phyloP scores from a whole-genome alignment of 768 basidiomycete species.

The Leucocoprinus birnbaumii region DNA sequence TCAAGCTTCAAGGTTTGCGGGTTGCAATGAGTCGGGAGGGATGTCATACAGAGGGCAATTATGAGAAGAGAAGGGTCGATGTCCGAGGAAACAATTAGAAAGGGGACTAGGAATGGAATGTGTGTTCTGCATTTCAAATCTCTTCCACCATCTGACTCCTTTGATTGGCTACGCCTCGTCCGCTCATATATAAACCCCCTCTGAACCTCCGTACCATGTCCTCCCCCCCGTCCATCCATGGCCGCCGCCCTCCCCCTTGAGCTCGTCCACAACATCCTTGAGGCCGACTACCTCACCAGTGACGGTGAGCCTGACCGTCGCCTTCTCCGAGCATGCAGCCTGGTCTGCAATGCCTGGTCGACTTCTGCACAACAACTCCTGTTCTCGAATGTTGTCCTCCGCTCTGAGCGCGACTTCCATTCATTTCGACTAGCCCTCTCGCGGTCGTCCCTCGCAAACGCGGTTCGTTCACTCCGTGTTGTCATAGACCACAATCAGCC shows the following conservation, averaged over 20 bases:
- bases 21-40: slow-evolving; percentile 1
- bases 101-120: slow-evolving; percentile 2
- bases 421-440: slow-evolving; percentile 55
- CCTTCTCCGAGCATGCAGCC: slow-evolving; percentile 51
- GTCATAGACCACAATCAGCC: slow-evolving; percentile 71
- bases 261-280: slow-evolving; percentile 60
- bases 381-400: slow-evolving; percentile 55
- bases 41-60: slow-evolving; percentile 1
- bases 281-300: slow-evolving; percentile 39
- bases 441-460: slow-evolving; percentile 47
- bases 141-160: slow-evolving; percentile 2
- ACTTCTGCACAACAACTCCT: slow-evolving; percentile 60
- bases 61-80: slow-evolving; percentile 8
- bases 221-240: slow-evolving; percentile 16
- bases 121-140: slow-evolving; percentile 1
- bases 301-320: slow-evolving; percentile 33
- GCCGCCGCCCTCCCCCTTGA: slow-evolving; percentile 51
- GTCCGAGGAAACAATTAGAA: slow-evolving; percentile 10
- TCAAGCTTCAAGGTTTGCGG: slow-evolving; percentile 10
- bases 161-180: slow-evolving; percentile 13
- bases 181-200: slow-evolving; percentile 11
- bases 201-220: slow-evolving; percentile 13
- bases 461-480: slow-evolving; percentile 52
- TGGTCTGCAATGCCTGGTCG: slow-evolving; percentile 70
- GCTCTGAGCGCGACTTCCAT: slow-evolving; percentile 48